These are phyloP conservation scores for Didymella pomorum DNA, from an alignment of 2,329 filamentous ascomycete species.

Conservation along the genomic window DNA sequence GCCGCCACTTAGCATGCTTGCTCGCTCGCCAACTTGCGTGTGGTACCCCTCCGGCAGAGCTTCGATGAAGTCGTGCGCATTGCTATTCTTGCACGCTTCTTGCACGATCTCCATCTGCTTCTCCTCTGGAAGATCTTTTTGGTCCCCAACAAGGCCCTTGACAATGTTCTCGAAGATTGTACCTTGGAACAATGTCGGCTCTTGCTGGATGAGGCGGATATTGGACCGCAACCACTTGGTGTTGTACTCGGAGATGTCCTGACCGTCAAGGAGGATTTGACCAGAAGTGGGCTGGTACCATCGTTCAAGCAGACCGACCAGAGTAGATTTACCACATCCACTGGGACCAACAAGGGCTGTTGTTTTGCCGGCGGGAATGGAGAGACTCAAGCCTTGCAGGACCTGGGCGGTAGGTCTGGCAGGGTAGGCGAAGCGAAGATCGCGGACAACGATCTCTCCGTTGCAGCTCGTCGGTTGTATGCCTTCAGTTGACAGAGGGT, in stretches of 20 bases:
- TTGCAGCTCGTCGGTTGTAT: conserved; percentile 57
- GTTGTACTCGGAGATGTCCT: conserved; percentile 80
- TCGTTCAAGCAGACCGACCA: conserved; percentile 85
- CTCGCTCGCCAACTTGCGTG: conserved; percentile 86
- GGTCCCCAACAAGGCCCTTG: conserved; percentile 78
- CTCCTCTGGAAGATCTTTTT: conserved; percentile 45
- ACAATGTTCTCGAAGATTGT: conserved; percentile 88
- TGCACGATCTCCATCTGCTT: conserved; percentile 9
- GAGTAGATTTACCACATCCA: conserved; percentile 87
- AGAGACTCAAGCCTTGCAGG: conserved; percentile 56
- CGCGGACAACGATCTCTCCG: conserved; percentile 88
- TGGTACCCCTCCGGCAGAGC: conserved; percentile 74
- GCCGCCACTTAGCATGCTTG: conserved; percentile 63
- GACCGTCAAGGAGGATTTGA: conserved; percentile 28
- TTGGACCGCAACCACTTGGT: conserved; percentile 89
- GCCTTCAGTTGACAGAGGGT: conserved; percentile 50
- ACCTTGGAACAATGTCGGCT: conserved; percentile 86
- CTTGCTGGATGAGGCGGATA: conserved; percentile 88
- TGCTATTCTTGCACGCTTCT: conserved; percentile 63
- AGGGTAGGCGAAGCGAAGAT: conserved; percentile 93
- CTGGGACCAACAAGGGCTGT: conserved; percentile 74
- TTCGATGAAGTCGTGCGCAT: conserved; percentile 88
- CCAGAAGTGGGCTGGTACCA: conserved; percentile 75
- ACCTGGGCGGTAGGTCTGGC: conserved; percentile 77
- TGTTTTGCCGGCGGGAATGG: conserved; percentile 68